Evolutionary conservation across 768 basidiomycete genomes (phyloP).

Genomic region (Tulasnella calospora): DNA sequence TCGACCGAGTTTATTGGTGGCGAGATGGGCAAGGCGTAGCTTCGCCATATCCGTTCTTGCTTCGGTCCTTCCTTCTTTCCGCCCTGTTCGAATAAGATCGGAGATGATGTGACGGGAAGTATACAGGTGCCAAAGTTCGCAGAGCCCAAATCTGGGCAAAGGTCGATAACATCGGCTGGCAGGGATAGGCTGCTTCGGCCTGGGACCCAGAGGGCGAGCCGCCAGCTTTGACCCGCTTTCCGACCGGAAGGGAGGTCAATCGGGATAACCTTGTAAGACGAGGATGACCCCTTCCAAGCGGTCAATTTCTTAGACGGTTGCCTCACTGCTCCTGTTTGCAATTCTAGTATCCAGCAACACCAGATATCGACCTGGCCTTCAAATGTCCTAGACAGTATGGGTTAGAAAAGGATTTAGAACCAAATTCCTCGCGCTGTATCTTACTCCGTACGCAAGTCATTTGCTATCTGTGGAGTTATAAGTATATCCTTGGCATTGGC

Average conservation of each 20-base stretch:
- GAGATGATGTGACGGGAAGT: conserved; percentile 66
- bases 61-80: conserved; percentile 41
- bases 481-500: conserved; percentile 41
- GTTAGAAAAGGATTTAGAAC: not conserved
- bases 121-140: conserved; percentile 43
- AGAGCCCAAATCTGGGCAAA: conserved; percentile 44
- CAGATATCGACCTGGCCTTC: conserved; percentile 54
- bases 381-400: conserved; percentile 38
- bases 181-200: conserved; percentile 37
- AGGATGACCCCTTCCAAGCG: conserved; percentile 55
- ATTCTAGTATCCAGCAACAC: conserved; percentile 55
- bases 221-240: conserved; percentile 56
- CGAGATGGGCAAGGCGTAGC: conserved; percentile 43
- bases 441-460: conserved; percentile 81
- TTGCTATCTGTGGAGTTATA: conserved; percentile 80
- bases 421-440: conserved; percentile 26
- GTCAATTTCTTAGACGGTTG: conserved; percentile 54
- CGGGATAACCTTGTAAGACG: conserved; percentile 69
- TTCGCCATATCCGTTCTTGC: conserved; percentile 63
- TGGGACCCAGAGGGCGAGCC: conserved; percentile 48
- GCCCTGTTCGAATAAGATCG: conserved; percentile 41
- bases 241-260: conserved; percentile 58
- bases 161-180: conserved; percentile 32
- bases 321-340: conserved; percentile 20
- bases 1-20: not conserved